Evolutionary conservation across 331 rosid genomes (phyloP), one percentile per base, ranked within the genome.

Genomic region (Malus hybrid): DNA sequence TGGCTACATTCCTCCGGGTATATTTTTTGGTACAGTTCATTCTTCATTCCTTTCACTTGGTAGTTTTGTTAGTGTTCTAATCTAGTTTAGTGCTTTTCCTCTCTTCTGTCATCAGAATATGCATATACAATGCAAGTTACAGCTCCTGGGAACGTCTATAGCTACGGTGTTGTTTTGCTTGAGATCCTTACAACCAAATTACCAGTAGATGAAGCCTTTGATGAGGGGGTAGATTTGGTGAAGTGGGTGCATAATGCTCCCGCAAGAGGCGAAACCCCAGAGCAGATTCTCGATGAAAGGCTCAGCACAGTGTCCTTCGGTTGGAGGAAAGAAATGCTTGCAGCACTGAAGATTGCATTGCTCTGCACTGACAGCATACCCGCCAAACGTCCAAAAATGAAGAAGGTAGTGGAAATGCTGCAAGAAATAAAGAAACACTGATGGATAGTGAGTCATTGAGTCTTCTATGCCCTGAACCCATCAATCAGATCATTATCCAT

Each of bases 121-220:
- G 99, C 99, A 24, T 94, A 94, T 75, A 94, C 99, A 5, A 94
- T 94, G 99, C 97, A 94, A 94, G 99, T 94, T 48, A 94, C 99
- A 33, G 96, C 99, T 28, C 99, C 99, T 0, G 99, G 97, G 68
- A 94, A 94, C 24, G 97, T 94, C 57, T 94, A 94, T 71, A 92
- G 99, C 90, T 94, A 88, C 58, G 99, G 99, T 44, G 99, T 90
- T 4, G 87, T 94, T 68, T 83, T 94, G 82, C 87, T 94, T 48
- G 99, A 94, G 86, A 94, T 94, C 73, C 99, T 94, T 12, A 90
- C 99, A 8, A 89, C 93, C 6, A 82, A 97, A 78, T 81, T 82
- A 30, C 99, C 99, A 2, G 97, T 92, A 55, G 97, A 94, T 13
- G 99, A 94, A 83, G 96, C 84, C 34, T 94, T 94, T 11, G 99